phyloP scores from a whole-genome alignment of 2,329 filamentous ascomycete species.

The Colletotrichum endophyticum region DNA sequence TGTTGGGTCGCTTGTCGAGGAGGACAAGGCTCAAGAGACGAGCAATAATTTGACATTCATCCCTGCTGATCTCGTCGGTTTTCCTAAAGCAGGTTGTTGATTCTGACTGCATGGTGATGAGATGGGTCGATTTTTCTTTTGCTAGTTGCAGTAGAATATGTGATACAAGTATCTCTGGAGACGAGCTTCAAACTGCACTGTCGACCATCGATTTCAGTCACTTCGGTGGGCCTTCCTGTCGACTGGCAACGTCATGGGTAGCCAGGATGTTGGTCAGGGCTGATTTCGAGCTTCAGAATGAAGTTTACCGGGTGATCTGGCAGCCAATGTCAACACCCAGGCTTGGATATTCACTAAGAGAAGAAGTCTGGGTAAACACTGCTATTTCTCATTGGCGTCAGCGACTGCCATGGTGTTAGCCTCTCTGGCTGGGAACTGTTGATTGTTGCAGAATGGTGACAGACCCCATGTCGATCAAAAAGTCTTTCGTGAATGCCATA shows the following conservation, averaged over 20 bases:
- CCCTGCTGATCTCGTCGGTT: not conserved
- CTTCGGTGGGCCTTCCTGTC: not conserved
- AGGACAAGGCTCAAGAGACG: not conserved
- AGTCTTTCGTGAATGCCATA: not conserved
- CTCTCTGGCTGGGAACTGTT: not conserved
- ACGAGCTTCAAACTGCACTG: not conserved
- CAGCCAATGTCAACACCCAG: not conserved
- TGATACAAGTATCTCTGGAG: not conserved
- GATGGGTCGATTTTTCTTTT: not conserved
- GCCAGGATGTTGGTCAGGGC: not conserved
- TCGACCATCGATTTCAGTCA: not conserved
- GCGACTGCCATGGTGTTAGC: not conserved
- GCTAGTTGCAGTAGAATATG: not conserved
- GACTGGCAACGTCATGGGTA: not conserved
- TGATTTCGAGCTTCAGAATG: not conserved
- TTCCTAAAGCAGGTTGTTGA: not conserved
- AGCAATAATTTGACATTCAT: not conserved
- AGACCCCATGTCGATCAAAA: not conserved
- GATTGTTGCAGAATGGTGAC: not conserved
- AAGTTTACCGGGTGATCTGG: not conserved
- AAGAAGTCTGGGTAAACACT: not conserved
- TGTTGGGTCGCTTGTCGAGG: not conserved
- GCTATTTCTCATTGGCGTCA: not conserved
- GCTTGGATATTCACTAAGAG: not conserved
- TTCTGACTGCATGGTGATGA: not conserved